Percentiles rank a stretch among this genome's conserved stretches.
phyloP scores from a whole-genome alignment of 2,329 filamentous ascomycete species.

The Xylaria sp. region DNA sequence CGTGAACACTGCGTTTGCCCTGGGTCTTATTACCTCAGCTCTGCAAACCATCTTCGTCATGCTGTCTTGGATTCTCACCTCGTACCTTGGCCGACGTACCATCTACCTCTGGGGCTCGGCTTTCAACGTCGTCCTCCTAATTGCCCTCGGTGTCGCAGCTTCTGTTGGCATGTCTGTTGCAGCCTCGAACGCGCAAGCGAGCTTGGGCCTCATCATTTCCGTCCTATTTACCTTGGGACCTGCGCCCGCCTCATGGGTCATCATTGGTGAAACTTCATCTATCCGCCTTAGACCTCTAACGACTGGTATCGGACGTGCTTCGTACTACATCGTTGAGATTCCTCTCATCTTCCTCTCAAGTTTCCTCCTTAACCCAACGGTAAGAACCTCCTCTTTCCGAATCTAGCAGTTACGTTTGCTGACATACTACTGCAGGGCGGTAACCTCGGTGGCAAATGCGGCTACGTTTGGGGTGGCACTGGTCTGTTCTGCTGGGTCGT shows the following conservation, averaged over 20 bases:
- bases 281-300: constrained; percentile 73
- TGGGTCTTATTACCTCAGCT: constrained; percentile 36
- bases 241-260: constrained; percentile 73
- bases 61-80: constrained; percentile 74
- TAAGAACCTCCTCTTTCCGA: constrained; percentile 9
- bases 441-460: constrained; percentile 65
- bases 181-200: constrained; percentile 66
- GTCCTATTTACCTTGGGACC: constrained; percentile 72
- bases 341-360: constrained; percentile 72
- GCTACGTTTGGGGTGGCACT: constrained; percentile 69
- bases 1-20: constrained; percentile 44
- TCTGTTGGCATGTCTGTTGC: constrained; percentile 57
- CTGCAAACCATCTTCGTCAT: constrained; percentile 65
- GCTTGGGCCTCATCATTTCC: constrained; percentile 72
- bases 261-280: constrained; percentile 74
- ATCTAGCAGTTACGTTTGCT: constrained; percentile 1
- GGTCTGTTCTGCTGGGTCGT: constrained; percentile 64
- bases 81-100: constrained; percentile 63
- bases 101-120: constrained; percentile 37
- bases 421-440: constrained; percentile 42
- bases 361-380: constrained; percentile 69
- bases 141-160: constrained; percentile 64
- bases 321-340: constrained; percentile 73
- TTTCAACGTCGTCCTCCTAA: constrained; percentile 30
- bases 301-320: constrained; percentile 71